Conservation (phyloP, 2,329 filamentous ascomycete genomes). For the Cladophialophora psammophila region DNA sequence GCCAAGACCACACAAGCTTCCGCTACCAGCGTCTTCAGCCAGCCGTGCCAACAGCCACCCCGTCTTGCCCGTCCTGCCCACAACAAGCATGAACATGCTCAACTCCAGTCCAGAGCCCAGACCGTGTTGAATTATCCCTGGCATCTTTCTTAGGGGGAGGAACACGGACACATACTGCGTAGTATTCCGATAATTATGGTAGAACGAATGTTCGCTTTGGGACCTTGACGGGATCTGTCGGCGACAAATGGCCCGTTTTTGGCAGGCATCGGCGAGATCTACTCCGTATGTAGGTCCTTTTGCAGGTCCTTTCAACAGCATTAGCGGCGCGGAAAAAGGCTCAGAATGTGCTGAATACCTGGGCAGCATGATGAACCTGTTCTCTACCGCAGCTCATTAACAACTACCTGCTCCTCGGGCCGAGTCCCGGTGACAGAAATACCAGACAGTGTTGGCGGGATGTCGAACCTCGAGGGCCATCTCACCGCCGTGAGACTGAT, state of each 20-base stretch:
- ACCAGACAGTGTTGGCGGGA: background rate
- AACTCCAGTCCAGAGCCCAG: background rate
- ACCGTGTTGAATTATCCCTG: background rate
- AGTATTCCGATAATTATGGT: background rate
- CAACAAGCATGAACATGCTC: background rate
- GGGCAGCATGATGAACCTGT: background rate
- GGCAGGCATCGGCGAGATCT: background rate
- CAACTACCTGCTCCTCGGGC: background rate
- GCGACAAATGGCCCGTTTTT: constrained; percentile 7
- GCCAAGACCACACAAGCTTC: background rate
- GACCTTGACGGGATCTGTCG: background rate
- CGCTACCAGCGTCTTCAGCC: background rate
- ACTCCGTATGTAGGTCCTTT: too few species aligned
- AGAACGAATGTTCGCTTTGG: background rate
- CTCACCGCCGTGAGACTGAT: background rate
- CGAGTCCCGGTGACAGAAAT: background rate
- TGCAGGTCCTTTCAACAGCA: too few species aligned
- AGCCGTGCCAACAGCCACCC: background rate
- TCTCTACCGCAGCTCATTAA: background rate
- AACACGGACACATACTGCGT: background rate
- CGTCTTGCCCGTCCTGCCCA: background rate
- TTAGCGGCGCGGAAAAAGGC: too few species aligned
- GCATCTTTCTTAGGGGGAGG: background rate
- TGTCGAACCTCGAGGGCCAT: background rate
- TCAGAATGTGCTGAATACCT: background rate